phyloP scores from a whole-genome alignment of 2,329 filamentous ascomycete genomes.

The Ophiostoma piceae region DNA sequence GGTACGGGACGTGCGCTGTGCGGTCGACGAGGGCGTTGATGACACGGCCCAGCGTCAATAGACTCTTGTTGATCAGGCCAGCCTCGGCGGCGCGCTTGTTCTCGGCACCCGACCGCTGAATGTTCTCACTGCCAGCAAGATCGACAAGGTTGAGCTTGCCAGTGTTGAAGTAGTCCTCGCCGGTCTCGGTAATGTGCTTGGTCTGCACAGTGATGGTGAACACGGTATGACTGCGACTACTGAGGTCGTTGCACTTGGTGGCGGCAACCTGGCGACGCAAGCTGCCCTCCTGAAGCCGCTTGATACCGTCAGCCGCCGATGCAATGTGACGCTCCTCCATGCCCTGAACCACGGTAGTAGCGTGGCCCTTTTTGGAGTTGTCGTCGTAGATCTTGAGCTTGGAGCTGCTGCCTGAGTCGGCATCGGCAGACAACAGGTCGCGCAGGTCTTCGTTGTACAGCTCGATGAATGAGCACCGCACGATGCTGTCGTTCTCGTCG shows the following conservation, averaged over 20 bases:
- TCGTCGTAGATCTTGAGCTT: slow-evolving; percentile 98
- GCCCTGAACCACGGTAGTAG: slow-evolving; percentile 83
- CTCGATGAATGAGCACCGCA: slow-evolving; percentile 98
- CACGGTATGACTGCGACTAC: slow-evolving; percentile 92
- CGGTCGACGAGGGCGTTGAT: slow-evolving; percentile 96
- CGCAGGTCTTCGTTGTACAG: slow-evolving; percentile 96
- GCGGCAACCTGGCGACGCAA: slow-evolving; percentile 95
- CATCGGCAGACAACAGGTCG: slow-evolving; percentile 78
- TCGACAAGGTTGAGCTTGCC: slow-evolving; percentile 97
- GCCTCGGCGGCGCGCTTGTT: slow-evolving; percentile 96
- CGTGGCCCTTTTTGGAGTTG: slow-evolving; percentile 75
- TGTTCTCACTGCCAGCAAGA: slow-evolving; percentile 94
- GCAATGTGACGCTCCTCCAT: slow-evolving; percentile 97
- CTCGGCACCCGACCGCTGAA: slow-evolving; percentile 91
- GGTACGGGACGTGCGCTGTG: slow-evolving; percentile 78
- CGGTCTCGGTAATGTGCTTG: slow-evolving; percentile 73
- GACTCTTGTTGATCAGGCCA: slow-evolving; percentile 94
- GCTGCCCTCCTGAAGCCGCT: slow-evolving; percentile 81
- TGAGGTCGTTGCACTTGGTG: slow-evolving; percentile 98
- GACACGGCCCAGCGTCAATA: slow-evolving; percentile 88
- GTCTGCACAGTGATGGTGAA: slow-evolving; percentile 93
- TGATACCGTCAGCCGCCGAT: slow-evolving; percentile 76
- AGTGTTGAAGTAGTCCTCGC: slow-evolving; percentile 82
- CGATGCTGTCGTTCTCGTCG: slow-evolving; percentile 74
- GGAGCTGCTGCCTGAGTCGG: slow-evolving; percentile 40